A percentile compares a stretch with the other conserved stretches of the same genome.
phyloP scores from a whole-genome alignment of 2,329 filamentous ascomycete genomes.

The Aspergillus vadensis region DNA sequence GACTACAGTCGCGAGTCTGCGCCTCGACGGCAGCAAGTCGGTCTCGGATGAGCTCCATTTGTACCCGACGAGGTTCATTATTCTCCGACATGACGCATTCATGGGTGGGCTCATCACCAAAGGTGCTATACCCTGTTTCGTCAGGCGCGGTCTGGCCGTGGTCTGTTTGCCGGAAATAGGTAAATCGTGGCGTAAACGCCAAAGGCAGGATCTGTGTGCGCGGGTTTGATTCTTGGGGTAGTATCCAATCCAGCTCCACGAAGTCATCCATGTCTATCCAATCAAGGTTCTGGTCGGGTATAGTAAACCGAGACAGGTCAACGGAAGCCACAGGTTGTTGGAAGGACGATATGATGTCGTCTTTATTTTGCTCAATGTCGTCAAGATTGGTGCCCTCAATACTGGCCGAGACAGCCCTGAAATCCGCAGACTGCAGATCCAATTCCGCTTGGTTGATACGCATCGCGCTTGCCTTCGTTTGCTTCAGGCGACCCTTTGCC shows the following conservation, averaged over 20 bases:
- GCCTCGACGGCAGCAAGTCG: constrained; percentile 75
- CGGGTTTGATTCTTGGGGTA: constrained; percentile 85
- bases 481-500: constrained; percentile 72
- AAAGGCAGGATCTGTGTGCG: constrained; percentile 93
- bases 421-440: constrained; percentile 86
- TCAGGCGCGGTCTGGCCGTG: constrained; percentile 76
- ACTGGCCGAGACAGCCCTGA: constrained; percentile 88
- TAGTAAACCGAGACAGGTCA: constrained; percentile 83
- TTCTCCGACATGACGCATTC: constrained; percentile 92
- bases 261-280: constrained; percentile 99
- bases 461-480: constrained; percentile 85
- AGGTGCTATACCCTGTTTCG: constrained; percentile 78
- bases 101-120: constrained; percentile 91
- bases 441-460: constrained; percentile 93
- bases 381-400: constrained; percentile 79
- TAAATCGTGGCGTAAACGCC: constrained; percentile 89
- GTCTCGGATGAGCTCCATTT: constrained; percentile 79
- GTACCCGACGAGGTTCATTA: constrained; percentile 84
- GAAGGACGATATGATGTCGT: constrained; percentile 61
- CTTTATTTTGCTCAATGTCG: constrained; percentile 63
- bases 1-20: constrained; percentile 75
- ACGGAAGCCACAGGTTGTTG: constrained; percentile 55
- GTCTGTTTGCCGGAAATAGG: constrained; percentile 96
- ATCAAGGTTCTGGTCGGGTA: constrained; percentile 89
- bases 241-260: constrained; percentile 94